phyloP scores from a whole-genome alignment of 2,329 filamentous ascomycete species.

The Stachybotrys elegans region DNA sequence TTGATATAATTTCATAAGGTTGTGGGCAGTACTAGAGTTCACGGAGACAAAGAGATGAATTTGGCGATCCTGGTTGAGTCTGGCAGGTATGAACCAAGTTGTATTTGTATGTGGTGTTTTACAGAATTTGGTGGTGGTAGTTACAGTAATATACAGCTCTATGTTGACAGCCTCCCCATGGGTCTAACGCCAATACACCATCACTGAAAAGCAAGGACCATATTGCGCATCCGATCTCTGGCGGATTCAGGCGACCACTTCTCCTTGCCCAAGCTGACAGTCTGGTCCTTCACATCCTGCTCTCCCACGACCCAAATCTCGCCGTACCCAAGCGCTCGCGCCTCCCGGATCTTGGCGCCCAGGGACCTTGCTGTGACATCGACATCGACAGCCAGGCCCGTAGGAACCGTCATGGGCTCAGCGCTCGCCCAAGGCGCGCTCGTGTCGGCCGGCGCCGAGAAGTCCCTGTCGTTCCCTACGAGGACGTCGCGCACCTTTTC shows the following conservation, averaged over 20 bases:
- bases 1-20: no score
- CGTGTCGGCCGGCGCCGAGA: constrained; percentile 25
- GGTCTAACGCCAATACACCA: no score
- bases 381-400: constrained; percentile 62
- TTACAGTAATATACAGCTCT: no score
- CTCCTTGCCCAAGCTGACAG: constrained; percentile 41
- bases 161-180: no score
- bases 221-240: constrained; percentile 37
- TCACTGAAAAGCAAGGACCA: constrained; percentile 44
- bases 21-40: no score
- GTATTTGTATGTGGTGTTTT: no score
- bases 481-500: constrained; percentile 43
- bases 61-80: no score
- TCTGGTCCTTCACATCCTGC: constrained; percentile 53
- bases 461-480: constrained; percentile 35
- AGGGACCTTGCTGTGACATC: constrained; percentile 60
- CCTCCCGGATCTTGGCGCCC: constrained; percentile 65
- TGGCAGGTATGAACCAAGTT: no score
- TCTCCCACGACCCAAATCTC: constrained; percentile 69
- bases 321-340: constrained; percentile 67
- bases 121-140: no score
- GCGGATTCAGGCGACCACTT: constrained; percentile 40
- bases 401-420: constrained; percentile 47
- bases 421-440: constrained; percentile 21
- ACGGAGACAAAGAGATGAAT: no score